Evolutionary conservation across 1,284 basidiomycete genomes (phyloP).

Genomic region (Trametes pubescens): DNA sequence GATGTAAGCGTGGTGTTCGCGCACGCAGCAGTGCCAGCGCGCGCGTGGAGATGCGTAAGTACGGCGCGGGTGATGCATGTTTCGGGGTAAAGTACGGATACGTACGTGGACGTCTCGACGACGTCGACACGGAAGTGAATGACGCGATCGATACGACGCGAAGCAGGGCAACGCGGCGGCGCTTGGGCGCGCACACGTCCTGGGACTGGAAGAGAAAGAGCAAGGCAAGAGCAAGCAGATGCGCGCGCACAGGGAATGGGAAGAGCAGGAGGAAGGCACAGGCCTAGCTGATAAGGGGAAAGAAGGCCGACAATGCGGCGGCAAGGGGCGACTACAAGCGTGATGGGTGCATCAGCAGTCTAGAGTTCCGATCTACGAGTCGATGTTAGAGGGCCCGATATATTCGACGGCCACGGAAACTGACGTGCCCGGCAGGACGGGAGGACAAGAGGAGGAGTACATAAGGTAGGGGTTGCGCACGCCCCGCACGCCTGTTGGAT

Average conservation of each 20-base stretch:
- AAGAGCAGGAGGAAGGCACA: slow-evolving; percentile 1
- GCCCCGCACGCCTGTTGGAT: slow-evolving; percentile 11
- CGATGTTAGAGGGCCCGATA: slow-evolving; percentile 34
- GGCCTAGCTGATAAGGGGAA: slow-evolving; percentile 23
- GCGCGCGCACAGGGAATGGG: slow-evolving; percentile 12
- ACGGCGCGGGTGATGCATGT: slow-evolving; percentile 15
- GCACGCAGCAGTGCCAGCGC: background rate
- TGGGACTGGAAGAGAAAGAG: slow-evolving; percentile 6
- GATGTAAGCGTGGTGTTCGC: background rate
- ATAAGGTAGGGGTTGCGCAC: slow-evolving; percentile 29
- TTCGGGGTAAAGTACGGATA: background rate
- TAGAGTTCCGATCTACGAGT: slow-evolving; percentile 29
- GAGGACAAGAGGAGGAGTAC: slow-evolving; percentile 23
- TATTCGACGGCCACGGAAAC: slow-evolving; percentile 32
- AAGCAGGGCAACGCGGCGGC: background rate
- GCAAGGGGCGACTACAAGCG: slow-evolving; percentile 10
- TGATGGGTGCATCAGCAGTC: slow-evolving; percentile 21
- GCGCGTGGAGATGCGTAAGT: slow-evolving; percentile 8
- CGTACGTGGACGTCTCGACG: background rate
- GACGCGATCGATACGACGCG: slow-evolving; percentile 12
- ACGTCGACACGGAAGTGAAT: background rate
- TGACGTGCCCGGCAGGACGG: slow-evolving; percentile 23
- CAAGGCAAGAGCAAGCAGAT: background rate
- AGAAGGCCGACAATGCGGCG: slow-evolving; percentile 20
- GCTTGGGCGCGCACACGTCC: background rate